Conservation (phyloP, 441 rosid genomes). For the Erysimum cheiri region DNA sequence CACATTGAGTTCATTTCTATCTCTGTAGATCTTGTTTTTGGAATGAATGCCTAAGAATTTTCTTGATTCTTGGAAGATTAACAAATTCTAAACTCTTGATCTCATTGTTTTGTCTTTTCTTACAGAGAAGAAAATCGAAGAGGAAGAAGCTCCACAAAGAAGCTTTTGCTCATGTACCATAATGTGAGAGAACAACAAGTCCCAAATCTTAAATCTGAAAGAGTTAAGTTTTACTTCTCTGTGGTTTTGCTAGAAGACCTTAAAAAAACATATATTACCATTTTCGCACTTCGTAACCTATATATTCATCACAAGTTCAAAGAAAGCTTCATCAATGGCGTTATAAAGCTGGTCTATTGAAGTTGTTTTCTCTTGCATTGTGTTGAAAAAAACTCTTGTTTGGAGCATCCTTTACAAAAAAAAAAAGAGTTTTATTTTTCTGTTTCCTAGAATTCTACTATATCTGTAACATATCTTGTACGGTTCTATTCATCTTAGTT, state of each 20-base stretch:
- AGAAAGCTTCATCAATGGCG: constrained; percentile 29
- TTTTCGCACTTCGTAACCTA: background rate
- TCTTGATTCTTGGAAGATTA: constrained; percentile 3
- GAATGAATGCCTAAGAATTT: background rate
- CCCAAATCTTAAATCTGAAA: background rate
- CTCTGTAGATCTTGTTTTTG: constrained; percentile 10
- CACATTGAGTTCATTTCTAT: background rate
- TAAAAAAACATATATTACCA: background rate
- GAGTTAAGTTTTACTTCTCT: constrained; percentile 28
- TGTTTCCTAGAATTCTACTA: background rate
- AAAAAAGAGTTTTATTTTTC: background rate
- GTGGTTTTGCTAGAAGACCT: constrained; percentile 22
- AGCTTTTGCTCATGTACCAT: constrained; percentile 43
- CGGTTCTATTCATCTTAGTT: constrained; percentile 24
- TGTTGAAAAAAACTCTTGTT: constrained; percentile 28
- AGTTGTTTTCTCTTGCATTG: constrained; percentile 15
- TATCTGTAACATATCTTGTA: constrained; percentile 4
- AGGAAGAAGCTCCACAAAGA: constrained; percentile 24
- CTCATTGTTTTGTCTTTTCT: constrained; percentile 9
- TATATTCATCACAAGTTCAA: constrained; percentile 12
- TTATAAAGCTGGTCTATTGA: constrained; percentile 23
- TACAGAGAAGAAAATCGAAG: constrained; percentile 38
- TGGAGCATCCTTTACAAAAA: constrained; percentile 21
- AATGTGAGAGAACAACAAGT: constrained; percentile 37
- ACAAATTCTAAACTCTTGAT: background rate